Percentiles rank a stretch among this genome's conserved stretches.
Conservation (phyloP, 2,329 filamentous ascomycete species). For the Botrytis sinoallii region DNA sequence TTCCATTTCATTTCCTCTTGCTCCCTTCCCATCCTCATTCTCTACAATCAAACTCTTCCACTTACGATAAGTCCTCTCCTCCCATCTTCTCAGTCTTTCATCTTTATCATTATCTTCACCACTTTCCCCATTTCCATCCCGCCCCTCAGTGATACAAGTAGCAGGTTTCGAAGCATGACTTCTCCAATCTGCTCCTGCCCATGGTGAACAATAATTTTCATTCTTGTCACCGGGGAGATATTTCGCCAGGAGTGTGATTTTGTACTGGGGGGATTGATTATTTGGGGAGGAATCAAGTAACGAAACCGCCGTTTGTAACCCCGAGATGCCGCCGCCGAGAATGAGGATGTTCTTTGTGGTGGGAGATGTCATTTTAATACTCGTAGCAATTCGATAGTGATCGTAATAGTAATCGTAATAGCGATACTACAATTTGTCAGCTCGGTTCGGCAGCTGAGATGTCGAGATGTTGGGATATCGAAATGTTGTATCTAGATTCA, state of each 20-base stretch:
- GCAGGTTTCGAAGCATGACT: not conserved
- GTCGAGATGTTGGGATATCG: no score
- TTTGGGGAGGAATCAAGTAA: not conserved
- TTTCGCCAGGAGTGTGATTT: not conserved
- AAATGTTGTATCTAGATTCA: no score
- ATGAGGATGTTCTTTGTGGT: conserved; percentile 23
- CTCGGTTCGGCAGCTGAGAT: no score
- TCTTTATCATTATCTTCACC: not conserved
- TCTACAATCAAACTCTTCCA: not conserved
- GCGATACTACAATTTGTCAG: rapidly evolving
- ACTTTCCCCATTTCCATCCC: no score
- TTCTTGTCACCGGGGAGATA: not conserved
- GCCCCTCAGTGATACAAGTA: no score
- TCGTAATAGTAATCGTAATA: no score
- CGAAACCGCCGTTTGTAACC: conserved; percentile 40
- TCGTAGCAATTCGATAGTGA: no score
- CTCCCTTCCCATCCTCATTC: not conserved
- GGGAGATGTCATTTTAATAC: not conserved
- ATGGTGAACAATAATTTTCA: not conserved
- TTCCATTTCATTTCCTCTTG: not conserved
- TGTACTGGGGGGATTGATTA: not conserved
- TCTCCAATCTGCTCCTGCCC: not conserved
- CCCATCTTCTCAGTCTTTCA: not conserved
- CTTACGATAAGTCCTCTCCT: not conserved
- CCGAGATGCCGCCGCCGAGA: conserved; percentile 45